These are phyloP conservation scores for Westerdykella sp. DNA, from an alignment of 2,329 filamentous ascomycete genomes.

Conservation along the genomic window DNA sequence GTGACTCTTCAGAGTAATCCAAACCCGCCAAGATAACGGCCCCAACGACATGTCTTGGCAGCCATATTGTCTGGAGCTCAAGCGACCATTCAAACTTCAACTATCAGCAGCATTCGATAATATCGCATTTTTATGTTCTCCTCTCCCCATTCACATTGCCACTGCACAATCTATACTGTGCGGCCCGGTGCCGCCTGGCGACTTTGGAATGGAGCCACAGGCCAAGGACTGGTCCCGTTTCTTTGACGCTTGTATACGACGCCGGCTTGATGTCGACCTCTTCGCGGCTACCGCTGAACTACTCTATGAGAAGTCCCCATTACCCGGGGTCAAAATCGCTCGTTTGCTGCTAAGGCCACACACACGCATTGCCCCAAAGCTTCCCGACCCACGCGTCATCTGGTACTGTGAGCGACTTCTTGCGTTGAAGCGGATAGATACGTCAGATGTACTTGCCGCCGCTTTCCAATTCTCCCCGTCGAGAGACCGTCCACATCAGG, in stretches of 20 bases:
- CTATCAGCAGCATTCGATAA: too few relatives aligned
- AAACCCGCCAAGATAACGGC: too few relatives aligned
- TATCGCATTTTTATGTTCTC: too few relatives aligned
- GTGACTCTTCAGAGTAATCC: too few relatives aligned
- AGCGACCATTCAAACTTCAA: too few relatives aligned
- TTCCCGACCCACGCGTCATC: conserved; percentile 30
- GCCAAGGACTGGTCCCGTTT: conserved; percentile 30
- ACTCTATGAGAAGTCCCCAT: conserved; percentile 29
- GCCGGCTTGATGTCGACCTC: conserved; percentile 24
- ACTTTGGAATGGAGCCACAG: conserved; percentile 26
- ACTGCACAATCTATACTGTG: too few relatives aligned
- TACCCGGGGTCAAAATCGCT: conserved; percentile 33
- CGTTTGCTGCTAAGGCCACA: conserved; percentile 30
- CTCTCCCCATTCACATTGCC: too few relatives aligned
- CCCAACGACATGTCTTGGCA: too few relatives aligned
- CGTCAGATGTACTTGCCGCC: conserved; percentile 29
- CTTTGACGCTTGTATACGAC: conserved; percentile 31
- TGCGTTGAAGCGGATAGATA: conserved; percentile 27
- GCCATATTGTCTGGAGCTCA: too few relatives aligned
- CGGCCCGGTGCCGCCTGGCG: too few relatives aligned
- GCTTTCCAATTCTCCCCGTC: conserved; percentile 28
- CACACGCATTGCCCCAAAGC: conserved; percentile 15
- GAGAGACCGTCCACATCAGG: conserved; percentile 26
- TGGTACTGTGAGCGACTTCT: conserved; percentile 33
- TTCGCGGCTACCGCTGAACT: conserved; percentile 30